These are phyloP conservation scores for Juglanconis sp. DNA, from an alignment of 2,329 filamentous ascomycete genomes.

Conservation along the genomic window DNA sequence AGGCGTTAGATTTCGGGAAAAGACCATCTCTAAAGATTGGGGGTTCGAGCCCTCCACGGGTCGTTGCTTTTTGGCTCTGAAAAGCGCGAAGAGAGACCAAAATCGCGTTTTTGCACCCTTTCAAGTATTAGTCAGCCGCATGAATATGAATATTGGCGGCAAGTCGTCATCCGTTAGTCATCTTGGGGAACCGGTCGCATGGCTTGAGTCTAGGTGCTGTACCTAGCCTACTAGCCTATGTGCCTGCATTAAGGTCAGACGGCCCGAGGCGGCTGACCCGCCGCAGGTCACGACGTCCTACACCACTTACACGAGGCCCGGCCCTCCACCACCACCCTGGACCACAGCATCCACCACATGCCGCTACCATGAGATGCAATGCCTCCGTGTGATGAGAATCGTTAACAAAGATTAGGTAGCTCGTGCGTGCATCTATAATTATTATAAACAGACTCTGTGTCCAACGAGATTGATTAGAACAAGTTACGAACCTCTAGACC, in stretches of 20 bases:
- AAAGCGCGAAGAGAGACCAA: neutral
- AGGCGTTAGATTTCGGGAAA: constrained; percentile 4
- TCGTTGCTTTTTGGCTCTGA: neutral
- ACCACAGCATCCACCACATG: neutral
- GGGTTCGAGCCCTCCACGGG: neutral
- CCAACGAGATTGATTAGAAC: no score
- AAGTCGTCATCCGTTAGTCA: no score
- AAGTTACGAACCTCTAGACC: no score
- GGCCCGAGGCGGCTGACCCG: constrained; percentile 4
- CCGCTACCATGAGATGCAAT: neutral
- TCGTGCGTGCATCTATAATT: no score
- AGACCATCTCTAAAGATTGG: constrained; percentile 1
- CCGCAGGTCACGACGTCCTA: neutral
- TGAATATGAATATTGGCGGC: no score
- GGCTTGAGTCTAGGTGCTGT: neutral
- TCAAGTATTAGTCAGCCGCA: no score
- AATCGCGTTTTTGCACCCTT: no score
- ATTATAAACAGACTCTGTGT: no score
- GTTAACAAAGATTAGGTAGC: no score
- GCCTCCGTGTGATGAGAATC: neutral
- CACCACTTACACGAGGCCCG: neutral
- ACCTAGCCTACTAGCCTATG: no score
- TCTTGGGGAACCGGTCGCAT: no score
- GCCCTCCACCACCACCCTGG: neutral
- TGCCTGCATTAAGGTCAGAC: neutral